Conservation (phyloP, 331 rosid species). For the Pyrus hybrid region DNA sequence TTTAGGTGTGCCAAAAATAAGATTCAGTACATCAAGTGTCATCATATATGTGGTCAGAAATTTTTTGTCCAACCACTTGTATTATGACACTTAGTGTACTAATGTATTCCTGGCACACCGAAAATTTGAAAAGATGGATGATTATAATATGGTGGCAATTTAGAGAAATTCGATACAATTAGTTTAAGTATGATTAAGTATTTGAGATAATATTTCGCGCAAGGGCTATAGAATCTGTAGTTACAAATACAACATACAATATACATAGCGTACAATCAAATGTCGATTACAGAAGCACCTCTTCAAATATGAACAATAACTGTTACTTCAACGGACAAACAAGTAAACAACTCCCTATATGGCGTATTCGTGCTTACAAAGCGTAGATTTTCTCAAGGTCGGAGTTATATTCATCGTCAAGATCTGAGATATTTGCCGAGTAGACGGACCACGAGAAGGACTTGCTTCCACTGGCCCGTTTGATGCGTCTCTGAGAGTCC, state of each 20-base stretch:
- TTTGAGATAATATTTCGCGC: background rate
- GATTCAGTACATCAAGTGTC: no score
- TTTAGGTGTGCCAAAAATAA: no score
- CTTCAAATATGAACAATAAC: background rate
- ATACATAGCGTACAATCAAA: background rate
- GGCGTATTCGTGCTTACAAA: slow-evolving; percentile 16
- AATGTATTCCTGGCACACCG: no score
- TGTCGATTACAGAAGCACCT: background rate
- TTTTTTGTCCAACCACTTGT: no score
- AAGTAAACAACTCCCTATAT: background rate
- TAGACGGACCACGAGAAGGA: slow-evolving; percentile 85
- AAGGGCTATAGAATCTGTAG: background rate
- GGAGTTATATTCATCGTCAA: slow-evolving; percentile 69
- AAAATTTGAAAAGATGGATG: no score
- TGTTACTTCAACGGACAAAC: background rate
- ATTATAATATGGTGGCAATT: no score
- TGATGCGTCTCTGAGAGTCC: slow-evolving; percentile 85
- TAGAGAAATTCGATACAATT: no score
- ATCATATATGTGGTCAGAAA: no score
- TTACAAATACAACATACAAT: background rate
- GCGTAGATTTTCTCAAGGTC: slow-evolving; percentile 83
- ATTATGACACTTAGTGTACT: no score
- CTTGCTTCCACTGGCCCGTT: slow-evolving; percentile 70
- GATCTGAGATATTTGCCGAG: slow-evolving; percentile 77
- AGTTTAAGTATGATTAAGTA: background rate